Evolutionary conservation across 176 grass and related monocot genomes (phyloP), one percentile per base, ranked within the genome.

Genomic region (Zoysia pacifica): DNA sequence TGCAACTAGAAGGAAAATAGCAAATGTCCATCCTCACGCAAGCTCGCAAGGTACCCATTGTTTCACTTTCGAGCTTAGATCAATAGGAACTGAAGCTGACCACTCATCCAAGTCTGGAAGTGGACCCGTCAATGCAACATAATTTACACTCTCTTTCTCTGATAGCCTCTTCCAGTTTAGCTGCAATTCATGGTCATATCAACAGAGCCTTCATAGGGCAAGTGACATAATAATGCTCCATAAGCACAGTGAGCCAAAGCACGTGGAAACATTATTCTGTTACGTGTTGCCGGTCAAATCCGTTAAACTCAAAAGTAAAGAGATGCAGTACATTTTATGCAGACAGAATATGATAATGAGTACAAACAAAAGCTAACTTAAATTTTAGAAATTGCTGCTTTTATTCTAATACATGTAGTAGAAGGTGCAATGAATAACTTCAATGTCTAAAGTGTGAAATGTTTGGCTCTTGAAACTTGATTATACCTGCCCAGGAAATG

Each of bases 121-220:
- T 20, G 95, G 88, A 47, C 90, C 92, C n/a, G 92, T 94, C 48
- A 98, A 71, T 28, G 92, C 95, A 60, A 94, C 77, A 20, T 89
- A 98, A 56, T 98, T 98, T 72, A 89, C 89, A 72, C 89, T 88
- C 65, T 94, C 88, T 72, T 88, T 79, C 78, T 93, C 86, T 59
- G 79, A 89, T 46, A 89, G 85, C 73, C 86, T 83, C 82, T 94
- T 98, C 92, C 90, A 94, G 85, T 81, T 93, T 49, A 98, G 66
- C 95, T 98, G 86, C 16, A 72, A 77, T 58, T 71, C 28, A 87
- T 14, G 42, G 13, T 52, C 48, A 11, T 68, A 40, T 65, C 54
- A 73, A 67, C 43, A 63, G 70, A 68, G 63, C 43, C 65, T 5
- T 61, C 47, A 49, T 62, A 46, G n/a, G 45, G 45, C 48, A 38